A percentile compares a stretch with the other conserved stretches of the same genome.
phyloP scores from a whole-genome alignment of 331 rosid species.

The Phaseolus coccineus region DNA sequence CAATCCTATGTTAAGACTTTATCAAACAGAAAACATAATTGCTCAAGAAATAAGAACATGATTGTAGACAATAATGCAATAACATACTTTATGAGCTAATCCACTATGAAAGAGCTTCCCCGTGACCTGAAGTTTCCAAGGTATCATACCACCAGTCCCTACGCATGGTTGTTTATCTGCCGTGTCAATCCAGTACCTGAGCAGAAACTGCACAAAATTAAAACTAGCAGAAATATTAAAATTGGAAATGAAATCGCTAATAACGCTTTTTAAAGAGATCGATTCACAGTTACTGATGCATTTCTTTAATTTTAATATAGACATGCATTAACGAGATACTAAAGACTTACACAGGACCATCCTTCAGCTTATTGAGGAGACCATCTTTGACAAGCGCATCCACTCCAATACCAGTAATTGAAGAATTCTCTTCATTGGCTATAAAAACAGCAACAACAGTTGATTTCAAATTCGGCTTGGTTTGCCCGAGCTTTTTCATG shows the following conservation, averaged over 20 bases:
- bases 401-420: constrained; percentile 88
- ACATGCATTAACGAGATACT: not conserved
- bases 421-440: constrained; percentile 90
- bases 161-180: constrained; percentile 95
- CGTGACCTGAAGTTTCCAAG: constrained; percentile 84
- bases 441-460: constrained; percentile 89
- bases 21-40: constrained; percentile 17
- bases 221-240: constrained; percentile 19
- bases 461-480: constrained; percentile 76
- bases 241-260: not conserved
- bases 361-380: constrained; percentile 69
- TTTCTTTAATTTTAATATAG: not conserved
- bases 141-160: constrained; percentile 95
- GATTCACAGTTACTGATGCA: not conserved
- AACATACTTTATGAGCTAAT: constrained; percentile 76
- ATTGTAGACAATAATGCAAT: not conserved
- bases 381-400: constrained; percentile 91
- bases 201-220: constrained; percentile 26
- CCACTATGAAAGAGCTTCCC: constrained; percentile 99
- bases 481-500: constrained; percentile 80
- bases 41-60: constrained; percentile 7
- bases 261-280: not conserved
- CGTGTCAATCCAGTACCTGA: constrained; percentile 92
- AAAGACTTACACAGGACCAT: constrained; percentile 84
- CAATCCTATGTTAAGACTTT: not conserved